phyloP scores from a whole-genome alignment of 257 asterid genomes.

The Fraxinus excelsior region DNA sequence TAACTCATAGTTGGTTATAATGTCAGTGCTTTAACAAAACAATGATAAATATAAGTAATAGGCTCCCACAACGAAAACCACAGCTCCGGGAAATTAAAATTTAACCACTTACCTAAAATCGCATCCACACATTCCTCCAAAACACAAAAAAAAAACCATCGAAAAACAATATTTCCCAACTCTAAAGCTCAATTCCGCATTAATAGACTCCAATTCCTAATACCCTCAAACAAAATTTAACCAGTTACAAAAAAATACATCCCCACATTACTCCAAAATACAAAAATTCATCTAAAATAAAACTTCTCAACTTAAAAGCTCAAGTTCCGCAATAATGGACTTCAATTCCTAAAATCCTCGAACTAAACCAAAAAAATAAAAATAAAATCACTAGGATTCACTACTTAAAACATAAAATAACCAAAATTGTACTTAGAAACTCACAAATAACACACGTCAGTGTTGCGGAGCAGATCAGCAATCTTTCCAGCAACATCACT shows the following conservation, averaged over 20 bases:
- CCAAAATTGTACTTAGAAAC: slow-evolving; percentile 31
- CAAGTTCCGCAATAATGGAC: slow-evolving; percentile 10
- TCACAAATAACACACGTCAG: slow-evolving; percentile 91
- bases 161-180: slow-evolving; percentile 1
- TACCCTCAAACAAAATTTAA: slow-evolving; percentile 4
- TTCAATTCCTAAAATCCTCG: slow-evolving; percentile 24
- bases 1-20: neutral
- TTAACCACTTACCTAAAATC: slow-evolving; percentile 1
- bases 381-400: slow-evolving; percentile 25
- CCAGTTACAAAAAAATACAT: slow-evolving; percentile 4
- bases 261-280: slow-evolving; percentile 17
- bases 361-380: slow-evolving; percentile 16
- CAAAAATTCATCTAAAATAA: slow-evolving; percentile 13
- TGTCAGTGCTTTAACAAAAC: neutral
- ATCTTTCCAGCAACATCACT: slow-evolving; percentile 62
- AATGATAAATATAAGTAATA: neutral
- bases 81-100: slow-evolving; percentile 16
- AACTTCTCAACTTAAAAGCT: slow-evolving; percentile 5
- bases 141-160: slow-evolving; percentile 20
- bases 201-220: slow-evolving; percentile 23
- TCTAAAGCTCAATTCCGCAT: slow-evolving; percentile 2
- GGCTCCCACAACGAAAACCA: slow-evolving; percentile 12
- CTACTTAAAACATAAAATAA: neutral
- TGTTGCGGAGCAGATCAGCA: slow-evolving; percentile 76
- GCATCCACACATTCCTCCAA: slow-evolving; percentile 17